phyloP scores from a whole-genome alignment of 2,329 filamentous ascomycete genomes.

The Ophiocordyceps camponoti-floridani region DNA sequence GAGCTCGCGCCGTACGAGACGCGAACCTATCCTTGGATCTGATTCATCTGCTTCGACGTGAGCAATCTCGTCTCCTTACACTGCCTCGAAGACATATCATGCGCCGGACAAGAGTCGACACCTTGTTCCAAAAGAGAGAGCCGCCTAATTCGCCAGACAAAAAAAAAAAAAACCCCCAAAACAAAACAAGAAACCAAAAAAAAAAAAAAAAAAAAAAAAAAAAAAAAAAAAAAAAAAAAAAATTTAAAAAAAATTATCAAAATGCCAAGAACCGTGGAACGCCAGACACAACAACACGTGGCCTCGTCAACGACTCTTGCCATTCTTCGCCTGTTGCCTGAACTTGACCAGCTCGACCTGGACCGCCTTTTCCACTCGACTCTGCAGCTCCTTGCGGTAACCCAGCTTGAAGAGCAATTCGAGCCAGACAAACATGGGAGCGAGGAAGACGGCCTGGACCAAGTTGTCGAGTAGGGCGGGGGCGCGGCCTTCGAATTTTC shows the following conservation, averaged over 20 bases:
- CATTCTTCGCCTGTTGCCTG: constrained; percentile 35
- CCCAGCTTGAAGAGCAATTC: constrained; percentile 81
- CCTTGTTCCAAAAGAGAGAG: not conserved
- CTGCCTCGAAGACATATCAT: not conserved
- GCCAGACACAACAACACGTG: too few relatives aligned
- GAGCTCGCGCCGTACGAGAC: not conserved
- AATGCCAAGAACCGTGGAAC: not conserved
- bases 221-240: too few relatives aligned
- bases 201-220: not conserved
- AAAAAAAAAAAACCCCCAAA: too few relatives aligned
- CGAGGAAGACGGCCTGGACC: constrained; percentile 78
- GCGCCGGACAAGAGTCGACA: not conserved
- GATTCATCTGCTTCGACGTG: not conserved
- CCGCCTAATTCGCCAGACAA: not conserved
- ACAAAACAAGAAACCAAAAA: not conserved
- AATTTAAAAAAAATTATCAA: not conserved
- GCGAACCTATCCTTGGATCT: too few relatives aligned
- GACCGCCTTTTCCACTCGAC: constrained; percentile 60
- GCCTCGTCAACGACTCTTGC: constrained; percentile 28
- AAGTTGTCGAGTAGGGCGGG: constrained; percentile 85
- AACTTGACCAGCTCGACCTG: constrained; percentile 62
- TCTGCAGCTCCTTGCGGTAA: constrained; percentile 75
- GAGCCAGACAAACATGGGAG: constrained; percentile 94
- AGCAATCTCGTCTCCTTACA: not conserved
- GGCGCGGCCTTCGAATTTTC: constrained; percentile 70